Base-by-base conservation (phyloP, 805 yeast species). In the Sugiyamaella boreocaroliniensis region DNA sequence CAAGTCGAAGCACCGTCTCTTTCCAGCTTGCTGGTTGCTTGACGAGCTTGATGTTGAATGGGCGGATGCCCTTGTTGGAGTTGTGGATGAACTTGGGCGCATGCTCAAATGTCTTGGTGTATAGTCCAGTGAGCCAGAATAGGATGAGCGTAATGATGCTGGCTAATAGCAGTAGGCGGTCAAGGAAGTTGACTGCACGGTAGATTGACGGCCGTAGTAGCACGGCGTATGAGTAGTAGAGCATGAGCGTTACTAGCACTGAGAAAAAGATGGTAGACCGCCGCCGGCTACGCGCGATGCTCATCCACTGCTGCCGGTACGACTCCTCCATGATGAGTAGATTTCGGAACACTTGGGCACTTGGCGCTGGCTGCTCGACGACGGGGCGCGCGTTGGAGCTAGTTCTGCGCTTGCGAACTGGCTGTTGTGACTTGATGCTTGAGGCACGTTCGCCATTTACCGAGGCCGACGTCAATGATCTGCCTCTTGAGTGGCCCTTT, bases 41-140 rank as follows among this genome's bases (percentile, higher is more conserved):
- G 16, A 89, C 90, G 41, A 89, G 67, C 57, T 89, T 76, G 40
- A 89, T 74, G 64, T 93, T 90, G 59, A 90, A 74, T 61, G 88
- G 92, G 48, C 97, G 71, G 22, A 92, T 71, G 0, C 97, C 97
- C 65, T 88, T 89, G 68, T 93, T 93, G 7, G 97, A 82, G n/a
- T 85, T 79, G 0, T 82, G 72, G 51, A 93, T 71, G 64, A 89
- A 92, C 63, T 80, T 77, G 55, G 95, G 77, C 1, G 97, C 96
- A 43, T 82, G 72, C 14, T 86, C 84, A 51, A 92, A 86, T 0
- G 96, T 88, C 55, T 93, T 79, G 53, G 79, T 80, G 68, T 92
- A 93, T 69, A 89, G 93, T 0, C 99, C 99, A 20, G 95, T 84
- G 37, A 92, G 68, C 62, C 86, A 89, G 68, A 88, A 92, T 43